These are phyloP conservation scores for Citrus hindsii DNA, from an alignment of 345 rosid genomes.

Conservation along the genomic window DNA sequence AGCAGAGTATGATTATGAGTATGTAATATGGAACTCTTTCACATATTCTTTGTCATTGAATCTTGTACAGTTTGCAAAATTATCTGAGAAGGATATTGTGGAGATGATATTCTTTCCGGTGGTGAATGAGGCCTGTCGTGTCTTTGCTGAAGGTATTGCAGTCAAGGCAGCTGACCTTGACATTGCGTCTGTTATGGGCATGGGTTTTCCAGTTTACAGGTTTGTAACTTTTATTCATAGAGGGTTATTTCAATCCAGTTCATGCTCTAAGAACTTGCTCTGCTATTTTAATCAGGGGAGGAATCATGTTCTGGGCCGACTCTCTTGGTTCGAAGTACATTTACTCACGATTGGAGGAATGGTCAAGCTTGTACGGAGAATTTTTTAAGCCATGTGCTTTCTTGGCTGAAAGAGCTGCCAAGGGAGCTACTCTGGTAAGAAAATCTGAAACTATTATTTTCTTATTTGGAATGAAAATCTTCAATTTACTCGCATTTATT, in stretches of 20 bases:
- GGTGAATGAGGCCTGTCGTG: conserved; percentile 93
- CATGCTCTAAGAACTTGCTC: conserved; percentile 8
- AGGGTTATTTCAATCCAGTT: background rate
- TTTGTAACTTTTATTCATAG: conserved; percentile 12
- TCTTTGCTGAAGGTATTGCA: conserved; percentile 87
- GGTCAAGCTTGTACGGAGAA: conserved; percentile 74
- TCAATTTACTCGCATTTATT: too few species aligned
- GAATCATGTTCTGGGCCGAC: conserved; percentile 94
- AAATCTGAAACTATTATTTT: conserved; percentile 2
- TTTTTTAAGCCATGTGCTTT: conserved; percentile 94
- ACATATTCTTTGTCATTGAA: conserved; percentile 2
- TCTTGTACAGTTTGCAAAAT: conserved; percentile 50
- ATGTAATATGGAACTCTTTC: background rate
- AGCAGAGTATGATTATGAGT: background rate
- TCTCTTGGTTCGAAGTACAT: conserved; percentile 72
- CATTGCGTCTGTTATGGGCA: conserved; percentile 83
- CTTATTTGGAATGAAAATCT: too few species aligned
- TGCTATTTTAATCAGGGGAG: conserved; percentile 62
- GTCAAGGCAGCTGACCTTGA: conserved; percentile 95
- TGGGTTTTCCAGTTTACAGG: conserved; percentile 98
- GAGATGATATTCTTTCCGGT: conserved; percentile 97
- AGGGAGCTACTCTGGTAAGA: conserved; percentile 64
- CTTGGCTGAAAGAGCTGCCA: conserved; percentile 77
- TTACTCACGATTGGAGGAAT: conserved; percentile 65
- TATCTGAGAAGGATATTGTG: conserved; percentile 76